Conservation (phyloP, 2,329 filamentous ascomycete species). For the Colletotrichum sp. region DNA sequence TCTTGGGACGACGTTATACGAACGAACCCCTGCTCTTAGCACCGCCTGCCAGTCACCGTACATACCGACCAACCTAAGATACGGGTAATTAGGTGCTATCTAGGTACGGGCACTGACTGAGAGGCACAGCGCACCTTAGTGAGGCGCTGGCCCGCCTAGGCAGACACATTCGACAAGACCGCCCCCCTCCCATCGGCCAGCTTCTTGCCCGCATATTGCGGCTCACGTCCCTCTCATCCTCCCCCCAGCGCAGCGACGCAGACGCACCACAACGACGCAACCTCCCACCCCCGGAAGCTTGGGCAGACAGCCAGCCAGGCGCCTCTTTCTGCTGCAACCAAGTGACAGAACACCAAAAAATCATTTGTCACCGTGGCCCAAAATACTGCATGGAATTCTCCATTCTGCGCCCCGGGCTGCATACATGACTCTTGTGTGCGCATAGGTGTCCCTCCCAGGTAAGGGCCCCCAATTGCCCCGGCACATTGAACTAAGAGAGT, state of each 20-base stretch:
- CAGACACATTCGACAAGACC: background rate
- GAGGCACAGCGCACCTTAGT: background rate
- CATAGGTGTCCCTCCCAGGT: slow-evolving; percentile 13
- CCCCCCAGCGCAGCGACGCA: background rate
- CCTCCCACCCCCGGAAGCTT: background rate
- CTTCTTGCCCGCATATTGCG: background rate
- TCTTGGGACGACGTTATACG: slow-evolving; percentile 8
- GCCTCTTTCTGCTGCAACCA: background rate
- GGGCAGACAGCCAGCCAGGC: background rate
- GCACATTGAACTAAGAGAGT: slow-evolving; percentile 19
- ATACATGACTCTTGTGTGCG: slow-evolving; percentile 19
- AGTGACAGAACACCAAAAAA: background rate
- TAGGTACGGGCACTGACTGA: background rate
- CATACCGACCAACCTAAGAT: background rate
- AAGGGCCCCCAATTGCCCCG: slow-evolving; percentile 18
- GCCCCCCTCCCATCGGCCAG: background rate
- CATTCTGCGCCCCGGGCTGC: background rate
- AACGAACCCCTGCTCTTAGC: slow-evolving; percentile 16
- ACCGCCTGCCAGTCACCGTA: background rate
- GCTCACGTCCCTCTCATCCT: background rate
- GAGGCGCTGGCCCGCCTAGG: background rate
- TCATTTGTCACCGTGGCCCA: background rate
- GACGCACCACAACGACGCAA: background rate
- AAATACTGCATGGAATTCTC: background rate
- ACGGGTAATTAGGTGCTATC: background rate